Evolutionary conservation across 1,139 yeast species (phyloP), one percentile per base, ranked within the genome.

Genomic region (Candida albicans): DNA sequence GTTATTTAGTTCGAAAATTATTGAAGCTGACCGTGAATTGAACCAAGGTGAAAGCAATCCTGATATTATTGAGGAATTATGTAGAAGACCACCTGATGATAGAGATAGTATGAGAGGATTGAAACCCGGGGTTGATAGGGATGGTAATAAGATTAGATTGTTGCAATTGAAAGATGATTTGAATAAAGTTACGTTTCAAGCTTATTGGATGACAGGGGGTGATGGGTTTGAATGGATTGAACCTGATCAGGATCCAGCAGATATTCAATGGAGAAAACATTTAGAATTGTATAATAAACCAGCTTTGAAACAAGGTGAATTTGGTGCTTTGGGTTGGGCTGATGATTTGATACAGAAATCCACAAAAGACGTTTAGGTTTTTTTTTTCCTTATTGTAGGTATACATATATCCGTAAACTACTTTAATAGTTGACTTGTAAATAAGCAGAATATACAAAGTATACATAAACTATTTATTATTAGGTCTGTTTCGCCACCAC

Each of bases 161-260:
- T 55, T 73, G 44, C 68, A 68, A 39, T 61, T 68, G 18, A 72
- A 65, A 47, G 78, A 73, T 49, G 72, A 72, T 49, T 56, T 72
- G 46, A 76, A 79, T 44, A 87, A 83, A 46, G 61, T 81, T 40
- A 72, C 76, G 65, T 61, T 82, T 55, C 82, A 84, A 55, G 90
- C 88, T 41, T 86, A 85, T 61, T 86, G 95, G 93, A 77, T 84
- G 58, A 69, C 79, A 44, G 85, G 84, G 10, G 90, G 90, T 12
- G 89, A 83, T 49, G 85, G 86, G 11, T 85, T 83, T 56, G 84
- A 80, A 49, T 87, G 91, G 87, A 82, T 76, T 5, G 93, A 85
- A 55, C 91, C 91, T 1, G 93, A 86, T 57, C 84, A 82, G 57
- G 93, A 85, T 57, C 91, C 91, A 0, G 89, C 88, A 0, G 87